Evolutionary conservation across 192 early-diverging fungal genomes (phyloP), one percentile per base, ranked within the genome.

Genomic region (Bifiguratus adelaidae): DNA sequence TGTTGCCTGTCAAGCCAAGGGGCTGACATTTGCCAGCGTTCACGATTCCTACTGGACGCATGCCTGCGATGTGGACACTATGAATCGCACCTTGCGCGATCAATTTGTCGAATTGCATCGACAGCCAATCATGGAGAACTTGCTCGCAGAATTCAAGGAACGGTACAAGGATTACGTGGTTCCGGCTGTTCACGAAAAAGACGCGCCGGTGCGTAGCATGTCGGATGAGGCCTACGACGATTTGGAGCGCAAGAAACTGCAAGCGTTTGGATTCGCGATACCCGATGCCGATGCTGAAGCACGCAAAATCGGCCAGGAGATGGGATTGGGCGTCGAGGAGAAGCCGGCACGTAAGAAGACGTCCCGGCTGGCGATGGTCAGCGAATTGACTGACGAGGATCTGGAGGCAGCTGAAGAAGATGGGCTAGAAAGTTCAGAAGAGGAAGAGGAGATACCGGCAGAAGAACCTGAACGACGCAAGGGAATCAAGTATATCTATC

Each of bases 31-130:
- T 76, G 90, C 95, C 0, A 81, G 92, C 3, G 95, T 98, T 13
- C 95, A 98, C 65, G 95, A 98, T 64, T 91, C 88, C 45, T 98
- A 92, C 63, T 98, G 95, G 95, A 93, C 92, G 0, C 95, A 98
- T 53, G 87, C 95, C 0, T 84, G 73, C 52, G 87, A 91, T 68
- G 78, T 95, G 0, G 82, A 91, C 60, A 56, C 41, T 21, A 92
- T 98, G 91, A 85, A 82, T 54, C 56, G 58, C 33, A 74, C 93
- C 19, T 56, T 98, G 28, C 79, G 95, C 29, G 85, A 95, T 44
- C 81, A 89, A 58, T 98, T 98, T 65, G 82, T 98, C 36, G 53
- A 60, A 18, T 65, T 98, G 41, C 95, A 98, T 54, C 66, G 71
- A 36, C 67, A 78, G 50, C 76, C 88, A 25, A 83, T 97, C 46